A percentile compares a stretch with the other conserved stretches of the same genome.
Conservation (phyloP, 148 eudicot species). For the Tetragonia tetragonoides region DNA sequence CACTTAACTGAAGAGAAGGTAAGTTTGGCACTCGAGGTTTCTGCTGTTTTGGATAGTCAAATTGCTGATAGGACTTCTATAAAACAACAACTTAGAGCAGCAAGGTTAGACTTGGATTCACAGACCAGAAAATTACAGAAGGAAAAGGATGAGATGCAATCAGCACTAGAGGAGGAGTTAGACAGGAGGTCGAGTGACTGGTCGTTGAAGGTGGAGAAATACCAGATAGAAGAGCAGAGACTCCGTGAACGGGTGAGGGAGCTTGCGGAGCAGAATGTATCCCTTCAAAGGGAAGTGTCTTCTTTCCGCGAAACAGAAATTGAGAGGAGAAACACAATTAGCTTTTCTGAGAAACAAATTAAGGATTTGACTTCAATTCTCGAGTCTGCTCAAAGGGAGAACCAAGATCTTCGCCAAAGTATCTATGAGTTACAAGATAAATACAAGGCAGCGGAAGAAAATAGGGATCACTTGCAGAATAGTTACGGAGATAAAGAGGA, state of each 20-base stretch:
- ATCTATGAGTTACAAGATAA: conserved; percentile 54
- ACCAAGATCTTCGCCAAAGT: conserved; percentile 45
- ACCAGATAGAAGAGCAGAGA: conserved; percentile 76
- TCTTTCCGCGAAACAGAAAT: conserved; percentile 54
- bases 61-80: conserved; percentile 51
- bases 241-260: conserved; percentile 86
- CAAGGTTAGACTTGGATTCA: conserved; percentile 44
- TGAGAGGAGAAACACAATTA: conserved; percentile 40
- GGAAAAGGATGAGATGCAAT: conserved; percentile 71
- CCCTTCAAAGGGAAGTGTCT: conserved; percentile 83
- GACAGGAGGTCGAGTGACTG: conserved; percentile 94
- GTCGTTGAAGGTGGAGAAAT: conserved; percentile 72
- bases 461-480: conserved; percentile 44
- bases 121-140: conserved; percentile 53
- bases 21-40: conserved; percentile 58
- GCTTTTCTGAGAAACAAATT: conserved; percentile 50
- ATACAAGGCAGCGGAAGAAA: conserved; percentile 58
- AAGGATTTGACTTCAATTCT: conserved; percentile 44
- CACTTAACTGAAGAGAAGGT: conserved; percentile 56
- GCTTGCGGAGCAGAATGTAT: conserved; percentile 95
- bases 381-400: conserved; percentile 60
- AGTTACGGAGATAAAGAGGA: conserved; percentile 60
- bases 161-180: conserved; percentile 70
- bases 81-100: conserved; percentile 39
- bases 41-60: conserved; percentile 42